A percentile compares a stretch with the other conserved stretches of the same genome.
Conservation (phyloP, 1,284 basidiomycete species). For the Pascua sp. region DNA sequence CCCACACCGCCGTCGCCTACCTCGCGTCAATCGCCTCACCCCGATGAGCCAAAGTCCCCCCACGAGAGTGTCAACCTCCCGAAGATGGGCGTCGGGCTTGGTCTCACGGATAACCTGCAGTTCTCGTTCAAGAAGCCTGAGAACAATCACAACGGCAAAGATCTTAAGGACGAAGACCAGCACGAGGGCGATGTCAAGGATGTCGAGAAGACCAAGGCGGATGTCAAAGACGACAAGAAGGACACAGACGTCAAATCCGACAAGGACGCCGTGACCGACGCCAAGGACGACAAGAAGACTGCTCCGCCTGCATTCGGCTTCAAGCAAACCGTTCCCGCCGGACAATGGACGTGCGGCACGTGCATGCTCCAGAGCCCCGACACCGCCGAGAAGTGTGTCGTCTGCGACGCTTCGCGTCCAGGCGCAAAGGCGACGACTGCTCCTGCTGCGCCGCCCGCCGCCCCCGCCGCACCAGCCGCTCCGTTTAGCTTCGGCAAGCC, state of each 20-base stretch:
- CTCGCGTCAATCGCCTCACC: not conserved
- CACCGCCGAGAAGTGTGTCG: constrained; percentile 54
- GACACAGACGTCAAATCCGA: not conserved
- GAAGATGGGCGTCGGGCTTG: constrained; percentile 7
- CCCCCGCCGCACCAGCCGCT: not conserved
- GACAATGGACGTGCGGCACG: constrained; percentile 53
- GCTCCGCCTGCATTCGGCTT: not conserved
- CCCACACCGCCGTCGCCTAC: not conserved
- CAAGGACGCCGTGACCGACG: not conserved
- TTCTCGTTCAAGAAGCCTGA: constrained; percentile 4
- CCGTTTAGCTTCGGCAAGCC: constrained; percentile 7
- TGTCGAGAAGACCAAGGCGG: not conserved
- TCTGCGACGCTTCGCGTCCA: constrained; percentile 55
- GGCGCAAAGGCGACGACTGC: constrained; percentile 12
- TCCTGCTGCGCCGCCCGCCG: not conserved
- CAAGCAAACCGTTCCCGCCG: not conserved
- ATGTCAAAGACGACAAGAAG: constrained; percentile 1
- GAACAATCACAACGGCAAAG: not conserved
- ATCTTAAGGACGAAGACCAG: not conserved
- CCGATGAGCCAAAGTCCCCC: not conserved
- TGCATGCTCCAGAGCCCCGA: constrained; percentile 56
- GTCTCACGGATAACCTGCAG: constrained; percentile 1
- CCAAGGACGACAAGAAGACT: constrained; percentile 7
- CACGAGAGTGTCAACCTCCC: not conserved
- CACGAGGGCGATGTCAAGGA: not conserved